Evolutionary conservation across 345 rosid species (phyloP).

Genomic region (Melaleuca quinquenervia): DNA sequence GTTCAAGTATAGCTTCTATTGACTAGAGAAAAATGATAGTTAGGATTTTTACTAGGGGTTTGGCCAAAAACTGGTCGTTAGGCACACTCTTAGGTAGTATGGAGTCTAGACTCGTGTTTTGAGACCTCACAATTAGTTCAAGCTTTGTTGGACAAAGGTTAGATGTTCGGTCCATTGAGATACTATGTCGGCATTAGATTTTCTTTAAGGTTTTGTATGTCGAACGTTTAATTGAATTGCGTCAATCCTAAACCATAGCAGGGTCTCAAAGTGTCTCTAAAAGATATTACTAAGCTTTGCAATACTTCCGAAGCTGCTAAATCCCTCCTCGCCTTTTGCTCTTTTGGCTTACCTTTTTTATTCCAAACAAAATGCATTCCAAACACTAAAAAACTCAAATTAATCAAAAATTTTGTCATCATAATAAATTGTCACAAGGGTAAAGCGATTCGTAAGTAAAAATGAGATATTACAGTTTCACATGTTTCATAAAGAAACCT

Average conservation of each 20-base stretch:
- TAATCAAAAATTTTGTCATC: neutral
- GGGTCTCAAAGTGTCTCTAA: neutral
- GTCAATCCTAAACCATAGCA: neutral
- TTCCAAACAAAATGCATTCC: neutral
- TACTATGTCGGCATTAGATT: neutral
- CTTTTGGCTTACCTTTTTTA: neutral
- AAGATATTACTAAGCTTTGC: neutral
- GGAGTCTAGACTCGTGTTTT: neutral
- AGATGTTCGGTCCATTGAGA: neutral
- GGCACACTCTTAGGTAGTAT: neutral
- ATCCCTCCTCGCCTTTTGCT: neutral
- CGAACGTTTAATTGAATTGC: neutral
- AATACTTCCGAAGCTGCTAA: neutral
- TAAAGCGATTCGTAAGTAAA: neutral
- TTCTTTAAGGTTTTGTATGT: neutral
- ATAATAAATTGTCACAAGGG: neutral
- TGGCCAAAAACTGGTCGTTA: neutral
- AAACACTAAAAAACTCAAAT: neutral
- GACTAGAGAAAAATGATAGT: neutral
- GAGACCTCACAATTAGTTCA: neutral
- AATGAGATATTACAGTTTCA: neutral
- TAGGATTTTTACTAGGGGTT: neutral
- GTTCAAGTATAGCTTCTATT: neutral
- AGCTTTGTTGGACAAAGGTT: neutral
- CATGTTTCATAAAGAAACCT: neutral